Evolutionary conservation across 179 eudicot species (phyloP).

Genomic region (Beta corolliflora): DNA sequence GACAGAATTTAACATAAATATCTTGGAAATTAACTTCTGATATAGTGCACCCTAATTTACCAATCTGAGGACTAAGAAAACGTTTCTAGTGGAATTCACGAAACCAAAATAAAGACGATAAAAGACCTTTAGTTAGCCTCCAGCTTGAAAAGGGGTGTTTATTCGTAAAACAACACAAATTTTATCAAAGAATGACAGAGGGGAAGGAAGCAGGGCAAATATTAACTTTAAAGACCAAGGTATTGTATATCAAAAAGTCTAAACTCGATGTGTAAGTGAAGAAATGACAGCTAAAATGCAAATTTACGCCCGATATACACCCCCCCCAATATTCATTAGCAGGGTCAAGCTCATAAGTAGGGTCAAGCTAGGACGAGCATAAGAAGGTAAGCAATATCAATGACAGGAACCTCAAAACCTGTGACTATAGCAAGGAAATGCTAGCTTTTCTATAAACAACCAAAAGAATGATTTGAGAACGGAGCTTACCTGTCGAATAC

Average conservation of each 20-base stretch:
- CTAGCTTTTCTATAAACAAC: background rate
- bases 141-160: too few species aligned
- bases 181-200: background rate
- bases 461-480: background rate
- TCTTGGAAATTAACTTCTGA: background rate
- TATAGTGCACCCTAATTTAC: background rate
- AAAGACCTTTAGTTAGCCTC: too few species aligned
- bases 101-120: too few species aligned
- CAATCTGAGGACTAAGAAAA: background rate
- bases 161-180: too few species aligned
- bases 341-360: too few species aligned
- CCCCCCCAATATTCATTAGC: background rate
- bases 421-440: background rate
- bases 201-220: background rate
- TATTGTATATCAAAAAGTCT: background rate
- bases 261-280: background rate
- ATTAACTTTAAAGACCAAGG: background rate
- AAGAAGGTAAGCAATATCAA: background rate
- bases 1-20: background rate
- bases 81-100: too few species aligned
- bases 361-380: background rate
- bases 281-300: background rate
- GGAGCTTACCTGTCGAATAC: conserved; percentile 67
- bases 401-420: background rate
- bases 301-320: background rate